Conservation (phyloP, 768 basidiomycete species). For the Podaxis sp. region DNA sequence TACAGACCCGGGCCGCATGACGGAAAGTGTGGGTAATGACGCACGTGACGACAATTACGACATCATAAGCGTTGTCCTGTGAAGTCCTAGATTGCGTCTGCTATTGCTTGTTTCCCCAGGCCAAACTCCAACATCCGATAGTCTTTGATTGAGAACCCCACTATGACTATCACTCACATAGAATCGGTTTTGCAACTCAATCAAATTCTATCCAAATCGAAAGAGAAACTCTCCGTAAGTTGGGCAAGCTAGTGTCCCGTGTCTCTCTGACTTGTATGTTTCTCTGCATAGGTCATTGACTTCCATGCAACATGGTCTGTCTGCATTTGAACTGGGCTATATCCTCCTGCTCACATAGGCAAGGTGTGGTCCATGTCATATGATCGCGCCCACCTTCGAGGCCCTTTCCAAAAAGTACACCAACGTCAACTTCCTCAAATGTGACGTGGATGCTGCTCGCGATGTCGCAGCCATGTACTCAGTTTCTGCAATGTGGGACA, state of each 20-base stretch:
- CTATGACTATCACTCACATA: constrained; percentile 53
- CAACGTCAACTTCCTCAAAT: constrained; percentile 80
- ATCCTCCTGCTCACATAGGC: not conserved
- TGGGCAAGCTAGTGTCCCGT: not conserved
- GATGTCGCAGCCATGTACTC: constrained; percentile 66
- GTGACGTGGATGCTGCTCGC: constrained; percentile 68
- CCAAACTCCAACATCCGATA: not conserved
- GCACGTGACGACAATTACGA: not conserved
- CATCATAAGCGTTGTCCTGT: not conserved
- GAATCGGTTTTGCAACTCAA: constrained; percentile 64
- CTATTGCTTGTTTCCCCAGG: not conserved
- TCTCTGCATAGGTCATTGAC: constrained; percentile 66
- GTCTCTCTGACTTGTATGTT: not conserved
- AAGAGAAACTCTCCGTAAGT: constrained; percentile 63
- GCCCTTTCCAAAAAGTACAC: constrained; percentile 64
- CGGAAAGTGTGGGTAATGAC: not conserved
- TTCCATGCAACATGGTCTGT: constrained; percentile 81
- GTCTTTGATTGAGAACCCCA: not conserved
- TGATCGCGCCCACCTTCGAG: constrained; percentile 77
- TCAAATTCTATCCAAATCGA: constrained; percentile 52
- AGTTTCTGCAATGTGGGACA: constrained; percentile 69
- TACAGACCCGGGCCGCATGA: not conserved
- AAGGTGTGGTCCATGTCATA: constrained; percentile 87
- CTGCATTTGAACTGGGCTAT: not conserved
- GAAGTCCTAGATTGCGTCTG: no score